Evolutionary conservation across 1,284 basidiomycete genomes (phyloP), one percentile per base, ranked within the genome.

Genomic region (Leccinum griseonigrum): DNA sequence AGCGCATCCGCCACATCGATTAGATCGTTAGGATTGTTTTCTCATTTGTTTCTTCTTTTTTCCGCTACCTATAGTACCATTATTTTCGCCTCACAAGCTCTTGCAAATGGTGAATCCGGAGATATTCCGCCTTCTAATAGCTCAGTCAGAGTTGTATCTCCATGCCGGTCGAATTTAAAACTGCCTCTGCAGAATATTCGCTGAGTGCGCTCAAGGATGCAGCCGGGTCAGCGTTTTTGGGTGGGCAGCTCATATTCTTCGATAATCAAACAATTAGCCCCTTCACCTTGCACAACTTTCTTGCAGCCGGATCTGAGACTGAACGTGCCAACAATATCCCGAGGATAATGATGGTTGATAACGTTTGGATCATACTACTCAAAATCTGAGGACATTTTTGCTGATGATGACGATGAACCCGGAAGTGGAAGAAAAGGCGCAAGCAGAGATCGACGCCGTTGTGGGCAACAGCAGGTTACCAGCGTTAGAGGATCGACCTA

Each of bases 391-490:
- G 64, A 64, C 71, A 8, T 75, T 78, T 57, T 67, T 79, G 32
- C 61, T 80, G 13, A 68, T 71, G 38, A 76, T 80, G 68, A 60
- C 73, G n/a, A 32, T 70, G 4, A 60, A 72, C 51, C 79, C 77
- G 0, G 60, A 66, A n/a, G n/a, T 22, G 14, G 73, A 77, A 52
- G 60, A 63, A 10, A 72, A 69, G 53, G 68, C 72, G 0, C 75
- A 76, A 29, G 62, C 59, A 3, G 72, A 79, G 52, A 65, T 80
- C 6, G 75, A 79, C 38, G 34, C 34, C 9, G 69, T 78, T 1
- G 63, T 77, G 1, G 71, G 72, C 3, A 53, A 26, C 6, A 53
- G 14, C 9, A 53, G 52, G 52, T 53, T 53, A 10, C 52, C 52
- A 3, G 13, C 29, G n/a, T 16, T 77, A 28, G 59, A 62, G 2